A percentile compares a stretch with the other conserved stretches of the same genome.
These are phyloP conservation scores for Domatiomyces catenatus DNA, from an alignment of 2,329 filamentous ascomycete genomes.

Conservation along the genomic window DNA sequence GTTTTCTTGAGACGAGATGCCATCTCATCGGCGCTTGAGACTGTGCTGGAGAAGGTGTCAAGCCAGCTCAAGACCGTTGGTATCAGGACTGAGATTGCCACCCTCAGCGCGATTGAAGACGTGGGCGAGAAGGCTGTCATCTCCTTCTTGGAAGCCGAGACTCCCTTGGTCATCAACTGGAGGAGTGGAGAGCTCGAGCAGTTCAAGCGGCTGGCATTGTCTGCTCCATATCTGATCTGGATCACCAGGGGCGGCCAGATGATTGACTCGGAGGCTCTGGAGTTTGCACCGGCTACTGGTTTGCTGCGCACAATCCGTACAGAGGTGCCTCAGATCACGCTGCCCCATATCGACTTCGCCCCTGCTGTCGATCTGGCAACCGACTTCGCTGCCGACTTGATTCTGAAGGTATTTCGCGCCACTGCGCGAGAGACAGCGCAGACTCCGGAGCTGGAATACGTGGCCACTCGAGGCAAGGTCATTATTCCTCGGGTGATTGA, in stretches of 20 bases:
- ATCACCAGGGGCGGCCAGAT: conserved; percentile 14
- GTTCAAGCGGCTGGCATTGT: conserved; percentile 17
- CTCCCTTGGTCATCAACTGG: conserved; percentile 18
- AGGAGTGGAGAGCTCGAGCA: conserved; percentile 17
- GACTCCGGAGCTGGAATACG: conserved; percentile 10
- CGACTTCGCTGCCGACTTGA: conserved; percentile 1
- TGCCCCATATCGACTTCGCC: conserved; percentile 15
- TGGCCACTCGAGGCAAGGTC: conserved; percentile 1
- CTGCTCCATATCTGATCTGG: conserved; percentile 20
- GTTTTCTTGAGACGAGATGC: too few species aligned
- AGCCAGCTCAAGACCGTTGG: background rate
- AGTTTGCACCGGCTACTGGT: conserved; percentile 12
- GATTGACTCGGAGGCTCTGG: conserved; percentile 3
- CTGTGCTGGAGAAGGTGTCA: background rate
- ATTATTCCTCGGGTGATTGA: conserved; percentile 10
- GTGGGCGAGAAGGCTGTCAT: conserved; percentile 17
- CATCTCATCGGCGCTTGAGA: conserved; percentile 10
- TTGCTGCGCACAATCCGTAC: conserved; percentile 19
- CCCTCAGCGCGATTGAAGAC: conserved; percentile 8
- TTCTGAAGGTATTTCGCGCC: conserved; percentile 3
- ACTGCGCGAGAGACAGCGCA: background rate
- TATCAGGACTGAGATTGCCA: conserved; percentile 16
- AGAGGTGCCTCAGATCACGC: conserved; percentile 13
- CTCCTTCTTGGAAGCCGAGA: conserved; percentile 19
- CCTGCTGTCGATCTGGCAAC: background rate